phyloP scores from a whole-genome alignment of 2,329 filamentous ascomycete genomes.

The Arthrocladium fulminans region DNA sequence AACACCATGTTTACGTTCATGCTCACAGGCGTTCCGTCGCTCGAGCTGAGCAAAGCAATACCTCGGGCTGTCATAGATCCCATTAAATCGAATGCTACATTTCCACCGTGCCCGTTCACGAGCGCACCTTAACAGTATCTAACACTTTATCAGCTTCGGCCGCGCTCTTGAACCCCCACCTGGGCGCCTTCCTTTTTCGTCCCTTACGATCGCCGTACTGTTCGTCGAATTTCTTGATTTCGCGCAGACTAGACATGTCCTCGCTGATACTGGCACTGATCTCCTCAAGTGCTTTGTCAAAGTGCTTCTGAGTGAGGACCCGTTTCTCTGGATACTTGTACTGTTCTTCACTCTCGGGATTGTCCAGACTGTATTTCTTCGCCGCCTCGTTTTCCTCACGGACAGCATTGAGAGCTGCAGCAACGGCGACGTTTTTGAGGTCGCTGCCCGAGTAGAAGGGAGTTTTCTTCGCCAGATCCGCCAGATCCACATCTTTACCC shows the following conservation, averaged over 20 bases:
- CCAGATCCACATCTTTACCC: conserved; percentile 34
- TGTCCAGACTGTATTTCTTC: conserved; percentile 11
- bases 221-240: conserved; percentile 91
- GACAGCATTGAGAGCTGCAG: conserved; percentile 42
- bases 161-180: conserved; percentile 43
- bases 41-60: too few relatives aligned
- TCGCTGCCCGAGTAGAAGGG: conserved; percentile 45
- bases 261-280: conserved; percentile 89
- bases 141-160: conserved; percentile 25
- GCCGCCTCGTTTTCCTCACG: conserved; percentile 37
- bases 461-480: conserved; percentile 37
- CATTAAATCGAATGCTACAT: too few relatives aligned
- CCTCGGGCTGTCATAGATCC: too few relatives aligned
- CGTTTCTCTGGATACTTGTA: conserved; percentile 62
- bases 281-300: conserved; percentile 75
- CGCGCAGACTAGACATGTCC: conserved; percentile 77
- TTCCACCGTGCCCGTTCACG: conserved; percentile 19
- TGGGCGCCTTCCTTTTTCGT: conserved; percentile 50
- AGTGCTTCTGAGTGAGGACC: conserved; percentile 60
- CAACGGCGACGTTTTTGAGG: conserved; percentile 43
- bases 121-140: conserved; percentile 36
- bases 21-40: too few relatives aligned
- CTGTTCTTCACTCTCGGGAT: conserved; percentile 12
- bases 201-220: conserved; percentile 77
- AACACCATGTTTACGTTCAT: too few relatives aligned